Evolutionary conservation across 169 alveolate species (phyloP), one percentile per base, ranked within the genome.

Genomic region (Hepatocystis sp.): DNA sequence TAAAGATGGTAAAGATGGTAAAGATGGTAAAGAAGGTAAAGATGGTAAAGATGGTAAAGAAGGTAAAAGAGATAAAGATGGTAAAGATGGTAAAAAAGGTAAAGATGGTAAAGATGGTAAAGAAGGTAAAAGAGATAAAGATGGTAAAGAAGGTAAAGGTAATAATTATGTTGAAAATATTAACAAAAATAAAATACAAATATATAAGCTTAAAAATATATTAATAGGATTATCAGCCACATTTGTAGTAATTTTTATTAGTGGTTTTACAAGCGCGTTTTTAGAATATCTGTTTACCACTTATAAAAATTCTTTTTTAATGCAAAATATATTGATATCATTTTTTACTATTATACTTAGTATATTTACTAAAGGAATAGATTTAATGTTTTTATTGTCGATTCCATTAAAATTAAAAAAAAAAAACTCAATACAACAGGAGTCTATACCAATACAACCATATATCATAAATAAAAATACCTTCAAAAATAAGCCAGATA

Each of bases 191-290:
- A 7, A n/a, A 44, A 19, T 4, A 52, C 11, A 40, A n/a, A n/a
- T n/a, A n/a, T n/a, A n/a, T n/a, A n/a, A n/a, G n/a, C n/a, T n/a
- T 40, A 27, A 34, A 28, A 71, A 71, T 21, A 58, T 71, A 30
- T n/a, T 71, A 42, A 23, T 58, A 40, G 86, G 86, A 25, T n/a
- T 58, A 13, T 19, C 58, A 34, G 28, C 86, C 2, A 71, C 86
- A 5, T 71, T 71, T 4, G 42, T 56, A 49, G 61, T 64, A 32
- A 56, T 76, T 13, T 46, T 71, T 30, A 71, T 64, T 4, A 71
- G 86, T 7, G 86, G 86, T 23, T 71, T 71, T 2, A 58, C 86
- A n/a, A 58, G 64, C 34, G 86, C 58, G 0, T 71, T 56, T 63
- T 51, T 71, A 15, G 86, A 71, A 34, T 71, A 11, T 28, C 65